A percentile compares a stretch with the other conserved stretches of the same genome.
Conservation (phyloP, 2,329 filamentous ascomycete species). For the Coleophoma crateriformis region DNA sequence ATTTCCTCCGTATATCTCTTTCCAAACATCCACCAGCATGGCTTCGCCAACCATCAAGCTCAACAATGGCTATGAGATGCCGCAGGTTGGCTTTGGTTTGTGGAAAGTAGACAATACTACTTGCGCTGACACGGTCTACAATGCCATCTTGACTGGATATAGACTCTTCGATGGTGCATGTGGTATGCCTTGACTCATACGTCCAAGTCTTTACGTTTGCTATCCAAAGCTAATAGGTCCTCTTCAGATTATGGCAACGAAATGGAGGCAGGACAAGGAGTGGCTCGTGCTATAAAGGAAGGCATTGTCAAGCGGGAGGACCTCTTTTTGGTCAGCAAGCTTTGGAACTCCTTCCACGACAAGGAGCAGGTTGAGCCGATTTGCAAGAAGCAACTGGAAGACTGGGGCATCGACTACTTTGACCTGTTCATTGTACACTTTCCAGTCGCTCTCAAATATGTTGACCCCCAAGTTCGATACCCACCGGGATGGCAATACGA, state of each 20-base stretch:
- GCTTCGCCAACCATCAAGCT: slow-evolving; percentile 35
- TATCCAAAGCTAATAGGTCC: no score
- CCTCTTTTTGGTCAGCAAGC: slow-evolving; percentile 88
- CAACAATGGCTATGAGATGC: slow-evolving; percentile 45
- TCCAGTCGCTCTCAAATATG: slow-evolving; percentile 79
- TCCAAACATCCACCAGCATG: slow-evolving; percentile 17
- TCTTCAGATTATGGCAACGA: slow-evolving; percentile 65
- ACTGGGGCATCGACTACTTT: slow-evolving; percentile 86
- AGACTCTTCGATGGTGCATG: slow-evolving; percentile 56
- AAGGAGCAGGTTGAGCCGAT: slow-evolving; percentile 71
- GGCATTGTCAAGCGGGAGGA: slow-evolving; percentile 79
- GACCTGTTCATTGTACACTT: slow-evolving; percentile 89
- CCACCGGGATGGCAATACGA: slow-evolving; percentile 74
- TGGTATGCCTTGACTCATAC: slow-evolving; percentile 29
- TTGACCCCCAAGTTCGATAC: slow-evolving; percentile 74
- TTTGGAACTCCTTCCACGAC: slow-evolving; percentile 91
- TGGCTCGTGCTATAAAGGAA: slow-evolving; percentile 74
- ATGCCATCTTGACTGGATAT: slow-evolving; percentile 55
- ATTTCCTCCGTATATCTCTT: not conserved
- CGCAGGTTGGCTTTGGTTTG: slow-evolving; percentile 57
- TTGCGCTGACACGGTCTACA: slow-evolving; percentile 63
- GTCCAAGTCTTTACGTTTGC: no score
- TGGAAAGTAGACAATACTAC: slow-evolving; percentile 66
- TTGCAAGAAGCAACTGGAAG: slow-evolving; percentile 67
- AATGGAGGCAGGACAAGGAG: slow-evolving; percentile 69